Conservation (phyloP, 73 alveolate species). For the Effrenium voratum region DNA sequence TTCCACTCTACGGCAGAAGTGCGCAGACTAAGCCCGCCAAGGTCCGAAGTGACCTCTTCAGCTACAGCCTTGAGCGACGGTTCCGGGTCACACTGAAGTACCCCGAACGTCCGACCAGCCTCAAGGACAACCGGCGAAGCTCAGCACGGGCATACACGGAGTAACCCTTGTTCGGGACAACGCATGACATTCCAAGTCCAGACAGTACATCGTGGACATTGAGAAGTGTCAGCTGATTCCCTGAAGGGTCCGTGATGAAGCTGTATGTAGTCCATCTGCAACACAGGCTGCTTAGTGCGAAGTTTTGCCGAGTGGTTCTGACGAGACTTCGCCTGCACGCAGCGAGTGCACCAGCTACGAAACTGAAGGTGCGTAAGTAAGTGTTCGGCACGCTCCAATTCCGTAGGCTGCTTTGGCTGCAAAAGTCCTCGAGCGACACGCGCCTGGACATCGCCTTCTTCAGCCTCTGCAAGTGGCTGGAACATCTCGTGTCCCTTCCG, state of each 20-base stretch:
- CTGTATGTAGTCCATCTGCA: constrained; percentile 18
- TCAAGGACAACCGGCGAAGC: constrained; percentile 27
- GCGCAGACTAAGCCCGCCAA: constrained; percentile 17
- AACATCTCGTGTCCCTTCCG: neutral
- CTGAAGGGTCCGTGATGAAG: neutral
- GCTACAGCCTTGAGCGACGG: neutral
- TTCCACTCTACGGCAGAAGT: neutral
- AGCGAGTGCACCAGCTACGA: constrained; percentile 12
- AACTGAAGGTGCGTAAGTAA: neutral
- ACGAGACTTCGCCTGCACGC: constrained; percentile 9
- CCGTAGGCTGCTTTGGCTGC: neutral
- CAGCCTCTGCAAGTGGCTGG: neutral
- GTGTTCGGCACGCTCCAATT: constrained; percentile 3
- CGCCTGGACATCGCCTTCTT: no score
- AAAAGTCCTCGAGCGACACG: constrained; percentile 23
- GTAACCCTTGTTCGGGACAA: neutral
- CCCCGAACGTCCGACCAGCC: constrained; percentile 6
- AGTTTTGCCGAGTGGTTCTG: constrained; percentile 35
- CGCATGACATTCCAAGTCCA: neutral
- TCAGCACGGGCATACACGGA: constrained; percentile 16
- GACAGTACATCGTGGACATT: constrained; percentile 22
- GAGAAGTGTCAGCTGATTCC: constrained; percentile 5
- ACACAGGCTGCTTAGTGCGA: constrained; percentile 53
- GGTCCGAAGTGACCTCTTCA: constrained; percentile 14
- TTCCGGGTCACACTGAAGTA: neutral